Conservation (phyloP, 495 filamentous ascomycete genomes). For the Margaritispora aquatica region DNA sequence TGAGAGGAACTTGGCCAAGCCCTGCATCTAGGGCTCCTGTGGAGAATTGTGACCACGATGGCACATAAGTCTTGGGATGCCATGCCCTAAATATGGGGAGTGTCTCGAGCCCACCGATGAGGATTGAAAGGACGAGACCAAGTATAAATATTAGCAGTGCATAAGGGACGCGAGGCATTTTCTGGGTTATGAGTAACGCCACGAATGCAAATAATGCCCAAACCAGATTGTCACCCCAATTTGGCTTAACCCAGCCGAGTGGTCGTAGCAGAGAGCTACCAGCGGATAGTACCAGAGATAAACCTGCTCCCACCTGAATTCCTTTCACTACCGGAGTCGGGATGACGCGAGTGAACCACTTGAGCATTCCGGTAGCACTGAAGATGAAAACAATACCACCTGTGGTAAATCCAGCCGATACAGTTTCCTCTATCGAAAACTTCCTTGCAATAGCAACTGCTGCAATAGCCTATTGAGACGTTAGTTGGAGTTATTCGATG, state of each 20-base stretch:
- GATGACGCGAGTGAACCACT: slow-evolving; percentile 61
- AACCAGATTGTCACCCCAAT: slow-evolving; percentile 63
- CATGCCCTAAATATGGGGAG: slow-evolving; percentile 20
- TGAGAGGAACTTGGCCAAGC: slow-evolving; percentile 83
- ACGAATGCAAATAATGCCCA: slow-evolving; percentile 68
- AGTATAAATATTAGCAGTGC: slow-evolving; percentile 64
- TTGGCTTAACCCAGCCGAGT: slow-evolving; percentile 51
- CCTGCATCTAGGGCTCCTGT: slow-evolving; percentile 45
- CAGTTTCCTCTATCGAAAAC: slow-evolving; percentile 59
- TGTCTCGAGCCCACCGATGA: slow-evolving; percentile 28
- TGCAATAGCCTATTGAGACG: slow-evolving; percentile 64
- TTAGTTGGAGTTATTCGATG: not conserved
- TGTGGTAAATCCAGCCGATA: slow-evolving; percentile 75
- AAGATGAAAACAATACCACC: slow-evolving; percentile 64
- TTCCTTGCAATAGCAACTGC: slow-evolving; percentile 69
- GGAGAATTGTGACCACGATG: slow-evolving; percentile 15
- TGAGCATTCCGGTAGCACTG: slow-evolving; percentile 67
- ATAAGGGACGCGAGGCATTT: slow-evolving; percentile 53
- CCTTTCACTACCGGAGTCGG: slow-evolving; percentile 86
- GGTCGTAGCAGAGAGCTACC: slow-evolving; percentile 55
- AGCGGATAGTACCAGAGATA: slow-evolving; percentile 71
- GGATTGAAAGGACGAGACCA: slow-evolving; percentile 52
- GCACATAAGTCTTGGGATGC: slow-evolving; percentile 15
- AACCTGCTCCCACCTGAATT: slow-evolving; percentile 86
- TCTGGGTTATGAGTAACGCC: slow-evolving; percentile 55